Base-by-base conservation (phyloP, 139 green algal genomes). In the Picochlorum sp. region DNA sequence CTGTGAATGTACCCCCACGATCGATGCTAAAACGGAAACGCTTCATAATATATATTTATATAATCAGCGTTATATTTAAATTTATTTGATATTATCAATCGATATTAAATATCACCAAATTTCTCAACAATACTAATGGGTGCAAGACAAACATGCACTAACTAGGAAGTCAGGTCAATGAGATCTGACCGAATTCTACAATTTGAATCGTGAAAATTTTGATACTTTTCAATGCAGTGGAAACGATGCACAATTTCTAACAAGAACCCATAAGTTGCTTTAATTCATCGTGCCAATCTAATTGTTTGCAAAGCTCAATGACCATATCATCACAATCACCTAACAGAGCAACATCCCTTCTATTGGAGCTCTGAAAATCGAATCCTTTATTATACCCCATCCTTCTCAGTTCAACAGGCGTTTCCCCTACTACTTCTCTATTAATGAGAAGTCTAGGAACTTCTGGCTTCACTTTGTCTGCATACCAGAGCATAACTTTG, bases 1-100 rank as follows among this genome's bases (percentile, higher is more conserved):
- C 93, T 2, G 93, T 99, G 70, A 99, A 99, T 0, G 93, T 98
- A 14, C 93, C 93, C 7, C 93, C 93, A 2, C 93, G 67, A 59
- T 99, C 93, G n/a, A 99, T 94, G 7, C 78, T 89, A 52, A 97
- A 95, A 3, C 37, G 7, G 40, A 70, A 72, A 22, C 54, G 20
- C 24, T 26, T 47, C 10, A 47, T 29, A 29, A 29, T 29, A 30
- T n/a, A n/a, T 41, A 12, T n/a, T 41, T 30, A 30, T 57, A 47
- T 14, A 60, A 47, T 12, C 25, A 9, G 12, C 12, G 9, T 55
- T 9, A 33, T 33, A 33, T 55, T 9, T 9, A 33, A 55, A 12
- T 12, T 55, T 9, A 24, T 9, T 55, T 55, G 9, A 24, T 9
- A 55, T 24, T 55, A 24, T 9, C 26, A 24, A 55, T 20, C 9